These are phyloP conservation scores for Glycyrrhiza uralensis DNA, from an alignment of 306 rosid species.

Conservation along the genomic window DNA sequence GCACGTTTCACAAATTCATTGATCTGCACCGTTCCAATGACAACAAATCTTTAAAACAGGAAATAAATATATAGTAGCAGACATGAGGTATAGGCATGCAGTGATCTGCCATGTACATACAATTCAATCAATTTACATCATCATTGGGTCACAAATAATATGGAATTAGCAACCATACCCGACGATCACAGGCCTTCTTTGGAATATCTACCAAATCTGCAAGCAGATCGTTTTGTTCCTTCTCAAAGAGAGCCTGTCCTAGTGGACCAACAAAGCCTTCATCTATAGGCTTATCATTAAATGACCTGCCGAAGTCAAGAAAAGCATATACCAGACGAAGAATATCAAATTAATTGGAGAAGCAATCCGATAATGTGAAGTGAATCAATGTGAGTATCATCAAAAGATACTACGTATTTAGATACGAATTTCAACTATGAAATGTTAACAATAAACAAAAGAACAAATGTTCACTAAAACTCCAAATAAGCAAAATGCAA, in stretches of 20 bases:
- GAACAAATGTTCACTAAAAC: background rate
- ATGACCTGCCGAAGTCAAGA: constrained; percentile 49
- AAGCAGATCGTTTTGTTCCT: constrained; percentile 78
- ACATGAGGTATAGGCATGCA: background rate
- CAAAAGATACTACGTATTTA: background rate
- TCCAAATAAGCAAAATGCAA: background rate
- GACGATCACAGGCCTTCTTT: constrained; percentile 86
- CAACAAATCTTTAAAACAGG: background rate
- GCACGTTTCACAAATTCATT: constrained; percentile 96
- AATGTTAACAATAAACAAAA: background rate
- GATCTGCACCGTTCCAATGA: constrained; percentile 49
- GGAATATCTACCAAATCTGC: constrained; percentile 82
- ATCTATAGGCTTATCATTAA: constrained; percentile 67
- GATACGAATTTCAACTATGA: background rate
- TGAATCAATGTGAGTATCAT: background rate
- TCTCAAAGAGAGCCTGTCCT: constrained; percentile 74
- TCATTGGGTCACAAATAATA: background rate
- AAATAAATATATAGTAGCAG: background rate
- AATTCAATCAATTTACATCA: background rate
- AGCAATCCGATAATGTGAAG: background rate
- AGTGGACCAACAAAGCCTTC: constrained; percentile 60
- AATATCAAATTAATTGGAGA: background rate
- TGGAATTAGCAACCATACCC: constrained; percentile 44
- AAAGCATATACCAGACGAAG: background rate
- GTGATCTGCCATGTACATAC: background rate